Conservation (phyloP, 805 yeast genomes). For the Yamadazyma philogaea region DNA sequence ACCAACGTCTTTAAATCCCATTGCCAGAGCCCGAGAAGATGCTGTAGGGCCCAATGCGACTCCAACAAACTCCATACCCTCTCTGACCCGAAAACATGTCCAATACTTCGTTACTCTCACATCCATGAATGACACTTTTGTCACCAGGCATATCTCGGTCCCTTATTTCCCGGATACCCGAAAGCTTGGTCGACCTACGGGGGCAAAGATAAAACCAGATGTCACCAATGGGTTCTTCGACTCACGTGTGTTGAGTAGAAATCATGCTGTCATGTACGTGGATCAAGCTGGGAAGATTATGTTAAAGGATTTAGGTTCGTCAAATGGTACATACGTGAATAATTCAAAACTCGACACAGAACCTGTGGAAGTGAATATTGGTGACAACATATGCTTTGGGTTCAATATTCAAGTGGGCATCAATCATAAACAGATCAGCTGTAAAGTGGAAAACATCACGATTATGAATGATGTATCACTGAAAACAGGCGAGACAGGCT, state of each 20-base stretch:
- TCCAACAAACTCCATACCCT: neutral
- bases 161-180: slow-evolving; percentile 81
- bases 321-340: slow-evolving; percentile 93
- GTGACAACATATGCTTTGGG: slow-evolving; percentile 90
- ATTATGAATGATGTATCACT: slow-evolving; percentile 39
- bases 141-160: slow-evolving; percentile 70
- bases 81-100: slow-evolving; percentile 23
- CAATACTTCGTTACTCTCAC: slow-evolving; percentile 65
- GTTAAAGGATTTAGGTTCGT: slow-evolving; percentile 82
- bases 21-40: neutral
- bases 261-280: slow-evolving; percentile 87
- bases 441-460: slow-evolving; percentile 71
- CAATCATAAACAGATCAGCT: slow-evolving; percentile 83
- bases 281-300: slow-evolving; percentile 65
- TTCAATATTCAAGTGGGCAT: slow-evolving; percentile 73
- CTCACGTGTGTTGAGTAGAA: slow-evolving; percentile 86
- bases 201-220: slow-evolving; percentile 54
- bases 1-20: neutral
- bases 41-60: neutral
- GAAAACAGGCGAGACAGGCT: slow-evolving; percentile 4
- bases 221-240: slow-evolving; percentile 90
- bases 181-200: slow-evolving; percentile 87
- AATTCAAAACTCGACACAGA: slow-evolving; percentile 64
- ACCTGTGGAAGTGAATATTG: slow-evolving; percentile 62
- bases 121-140: slow-evolving; percentile 80